Evolutionary conservation across 129 eudicot genomes (phyloP).

Genomic region (Flaveria linearis): DNA sequence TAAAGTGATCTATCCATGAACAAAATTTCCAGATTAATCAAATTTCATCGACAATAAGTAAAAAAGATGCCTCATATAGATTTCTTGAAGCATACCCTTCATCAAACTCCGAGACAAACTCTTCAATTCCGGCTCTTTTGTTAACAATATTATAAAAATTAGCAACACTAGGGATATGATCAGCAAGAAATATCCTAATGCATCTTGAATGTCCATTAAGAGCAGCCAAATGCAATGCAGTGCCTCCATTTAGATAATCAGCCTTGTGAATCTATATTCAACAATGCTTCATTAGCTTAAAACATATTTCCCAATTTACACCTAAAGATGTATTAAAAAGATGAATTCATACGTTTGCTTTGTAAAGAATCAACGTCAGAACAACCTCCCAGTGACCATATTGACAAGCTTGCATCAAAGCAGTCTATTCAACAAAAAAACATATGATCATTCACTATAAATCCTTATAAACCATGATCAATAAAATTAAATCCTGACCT

Average conservation of each 20-base stretch:
- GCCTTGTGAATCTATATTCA: constrained; percentile 75
- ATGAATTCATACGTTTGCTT: constrained; percentile 69
- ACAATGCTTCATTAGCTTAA: constrained; percentile 15
- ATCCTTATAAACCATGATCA: neutral
- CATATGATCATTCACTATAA: neutral
- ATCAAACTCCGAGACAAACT: constrained; percentile 50
- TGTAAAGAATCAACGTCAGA: constrained; percentile 72
- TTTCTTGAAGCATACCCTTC: constrained; percentile 47
- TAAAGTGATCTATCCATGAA: constrained; percentile 50
- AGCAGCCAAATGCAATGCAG: constrained; percentile 90
- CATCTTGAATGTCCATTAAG: constrained; percentile 87
- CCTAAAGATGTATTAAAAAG: neutral
- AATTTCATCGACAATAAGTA: neutral
- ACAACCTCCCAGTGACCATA: constrained; percentile 99
- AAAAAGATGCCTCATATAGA: constrained; percentile 2
- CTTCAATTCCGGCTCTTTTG: constrained; percentile 48
- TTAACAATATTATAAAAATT: constrained; percentile 50
- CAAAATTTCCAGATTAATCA: neutral
- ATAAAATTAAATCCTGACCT: constrained; percentile 44
- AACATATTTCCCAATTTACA: neutral
- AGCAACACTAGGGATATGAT: constrained; percentile 79
- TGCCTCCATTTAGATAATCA: constrained; percentile 87
- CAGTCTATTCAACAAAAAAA: constrained; percentile 62
- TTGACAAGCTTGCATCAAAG: constrained; percentile 99
- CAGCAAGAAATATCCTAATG: constrained; percentile 82